Percentiles rank a stretch among this genome's conserved stretches.
These are phyloP conservation scores for Beauveria pseudobassiana DNA, from an alignment of 2,329 filamentous ascomycete genomes.

Conservation along the genomic window DNA sequence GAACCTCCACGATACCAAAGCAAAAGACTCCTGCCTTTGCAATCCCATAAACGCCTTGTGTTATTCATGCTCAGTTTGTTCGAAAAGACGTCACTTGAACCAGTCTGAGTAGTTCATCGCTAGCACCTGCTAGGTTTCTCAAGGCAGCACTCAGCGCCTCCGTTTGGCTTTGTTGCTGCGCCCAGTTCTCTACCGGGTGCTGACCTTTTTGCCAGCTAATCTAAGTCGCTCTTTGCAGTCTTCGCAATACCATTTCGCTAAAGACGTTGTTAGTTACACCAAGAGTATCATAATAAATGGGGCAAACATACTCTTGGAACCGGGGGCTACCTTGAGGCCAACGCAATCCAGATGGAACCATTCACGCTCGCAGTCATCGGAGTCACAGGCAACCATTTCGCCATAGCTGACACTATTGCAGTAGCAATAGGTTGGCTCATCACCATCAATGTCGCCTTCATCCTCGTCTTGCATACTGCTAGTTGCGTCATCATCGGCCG, in stretches of 20 bases:
- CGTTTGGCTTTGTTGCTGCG: neutral
- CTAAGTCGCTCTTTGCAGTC: conserved; percentile 65
- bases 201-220: conserved; percentile 44
- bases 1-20: neutral
- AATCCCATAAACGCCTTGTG: conserved; percentile 8
- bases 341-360: conserved; percentile 84
- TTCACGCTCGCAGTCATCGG: conserved; percentile 62
- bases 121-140: neutral
- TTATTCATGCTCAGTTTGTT: conserved; percentile 8
- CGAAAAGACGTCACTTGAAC: conserved; percentile 1
- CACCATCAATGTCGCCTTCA: conserved; percentile 56
- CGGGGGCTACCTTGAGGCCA: conserved; percentile 70
- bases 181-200: conserved; percentile 31
- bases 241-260: conserved; percentile 77
- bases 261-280: conserved; percentile 20
- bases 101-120: neutral
- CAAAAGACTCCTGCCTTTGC: neutral
- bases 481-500: conserved; percentile 34
- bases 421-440: conserved; percentile 72
- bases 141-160: neutral
- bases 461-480: conserved; percentile 33
- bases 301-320: conserved; percentile 57
- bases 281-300: neutral
- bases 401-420: conserved; percentile 75
- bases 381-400: conserved; percentile 78